These are phyloP conservation scores for Peniophora sp. DNA, from an alignment of 1,284 basidiomycete species.

Conservation along the genomic window DNA sequence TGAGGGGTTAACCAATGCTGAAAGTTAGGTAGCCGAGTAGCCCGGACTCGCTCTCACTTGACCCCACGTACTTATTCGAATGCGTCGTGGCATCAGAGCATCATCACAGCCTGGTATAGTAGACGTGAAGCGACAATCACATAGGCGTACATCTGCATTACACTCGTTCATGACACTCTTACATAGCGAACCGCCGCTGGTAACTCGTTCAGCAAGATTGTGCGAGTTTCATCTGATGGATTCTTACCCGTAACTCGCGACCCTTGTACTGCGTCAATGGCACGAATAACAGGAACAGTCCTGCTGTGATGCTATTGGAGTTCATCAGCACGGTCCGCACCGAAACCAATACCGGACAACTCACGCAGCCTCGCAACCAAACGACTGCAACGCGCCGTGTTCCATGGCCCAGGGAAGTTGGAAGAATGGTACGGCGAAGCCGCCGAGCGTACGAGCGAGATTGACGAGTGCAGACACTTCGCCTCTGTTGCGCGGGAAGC, in stretches of 20 bases:
- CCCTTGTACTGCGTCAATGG: slow-evolving; percentile 45
- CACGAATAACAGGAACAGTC: slow-evolving; percentile 43
- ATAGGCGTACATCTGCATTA: too few species aligned
- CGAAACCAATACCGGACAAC: slow-evolving; percentile 11
- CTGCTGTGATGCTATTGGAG: slow-evolving; percentile 34
- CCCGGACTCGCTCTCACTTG: too few species aligned
- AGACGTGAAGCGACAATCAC: too few species aligned
- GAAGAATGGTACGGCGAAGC: slow-evolving; percentile 58
- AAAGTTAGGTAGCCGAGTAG: too few species aligned
- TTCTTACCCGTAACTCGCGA: slow-evolving; percentile 31
- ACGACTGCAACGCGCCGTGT: slow-evolving; percentile 47
- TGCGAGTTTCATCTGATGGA: too few species aligned
- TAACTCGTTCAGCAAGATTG: too few species aligned
- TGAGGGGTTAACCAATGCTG: too few species aligned
- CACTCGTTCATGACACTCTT: too few species aligned
- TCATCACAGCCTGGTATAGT: too few species aligned
- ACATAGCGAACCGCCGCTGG: too few species aligned
- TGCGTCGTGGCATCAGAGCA: too few species aligned
- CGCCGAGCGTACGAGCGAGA: slow-evolving; percentile 47
- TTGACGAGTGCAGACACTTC: slow-evolving; percentile 57
- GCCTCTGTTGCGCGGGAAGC: slow-evolving; percentile 44
- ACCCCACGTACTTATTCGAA: too few species aligned
- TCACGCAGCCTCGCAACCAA: slow-evolving; percentile 51
- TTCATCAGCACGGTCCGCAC: neutral
- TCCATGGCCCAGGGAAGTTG: slow-evolving; percentile 52